Conservation (phyloP, 345 rosid species). For the Populus nigra region DNA sequence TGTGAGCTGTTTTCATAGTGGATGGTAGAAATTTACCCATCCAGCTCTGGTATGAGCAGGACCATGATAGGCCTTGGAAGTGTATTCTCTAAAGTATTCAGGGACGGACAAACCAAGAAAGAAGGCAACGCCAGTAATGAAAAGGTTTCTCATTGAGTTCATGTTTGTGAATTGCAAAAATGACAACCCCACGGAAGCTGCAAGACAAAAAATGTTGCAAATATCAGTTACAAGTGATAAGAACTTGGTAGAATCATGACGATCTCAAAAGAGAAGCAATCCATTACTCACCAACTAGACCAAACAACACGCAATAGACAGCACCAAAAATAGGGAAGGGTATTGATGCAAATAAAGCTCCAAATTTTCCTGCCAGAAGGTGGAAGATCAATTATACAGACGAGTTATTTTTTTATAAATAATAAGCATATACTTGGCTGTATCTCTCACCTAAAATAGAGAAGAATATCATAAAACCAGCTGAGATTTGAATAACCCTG, state of each 20-base stretch:
- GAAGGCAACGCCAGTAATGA: conserved; percentile 77
- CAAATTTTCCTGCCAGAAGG: conserved; percentile 72
- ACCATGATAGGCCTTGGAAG: conserved; percentile 75
- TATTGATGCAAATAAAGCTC: conserved; percentile 92
- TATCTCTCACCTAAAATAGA: conserved; percentile 67
- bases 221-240: background rate
- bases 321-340: conserved; percentile 97
- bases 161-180: conserved; percentile 96
- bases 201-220: conserved; percentile 8
- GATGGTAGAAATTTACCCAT: conserved; percentile 55
- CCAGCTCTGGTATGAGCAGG: conserved; percentile 85
- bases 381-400: background rate
- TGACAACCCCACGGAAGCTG: conserved; percentile 93
- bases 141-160: conserved; percentile 97
- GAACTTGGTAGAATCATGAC: background rate
- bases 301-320: conserved; percentile 80
- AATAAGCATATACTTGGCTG: background rate
- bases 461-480: conserved; percentile 98
- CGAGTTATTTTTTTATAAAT: background rate
- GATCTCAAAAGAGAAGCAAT: background rate
- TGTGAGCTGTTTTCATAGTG: background rate
- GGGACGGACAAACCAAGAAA: conserved; percentile 89
- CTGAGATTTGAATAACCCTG: conserved; percentile 89
- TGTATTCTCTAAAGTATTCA: conserved; percentile 80
- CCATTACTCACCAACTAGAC: conserved; percentile 69